A percentile compares a stretch with the other conserved stretches of the same genome.
Evolutionary conservation across 164 flowering plant species (phyloP).

Genomic region (Vitis cinerea): DNA sequence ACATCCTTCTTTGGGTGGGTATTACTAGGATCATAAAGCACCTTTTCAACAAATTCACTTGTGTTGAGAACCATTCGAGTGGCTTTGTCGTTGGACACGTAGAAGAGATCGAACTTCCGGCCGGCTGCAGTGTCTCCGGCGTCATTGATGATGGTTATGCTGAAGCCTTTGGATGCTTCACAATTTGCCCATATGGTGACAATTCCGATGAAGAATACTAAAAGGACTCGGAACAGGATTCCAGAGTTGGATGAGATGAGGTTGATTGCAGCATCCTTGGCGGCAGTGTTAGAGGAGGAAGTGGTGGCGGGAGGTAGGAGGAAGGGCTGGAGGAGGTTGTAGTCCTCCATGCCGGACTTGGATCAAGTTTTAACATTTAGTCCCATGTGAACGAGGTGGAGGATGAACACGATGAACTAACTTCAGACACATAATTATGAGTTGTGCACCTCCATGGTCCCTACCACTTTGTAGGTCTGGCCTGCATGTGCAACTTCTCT

Average conservation of each 20-base stretch:
- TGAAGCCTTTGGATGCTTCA: slow-evolving; percentile 62
- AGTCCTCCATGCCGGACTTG: slow-evolving; percentile 6
- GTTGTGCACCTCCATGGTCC: no score
- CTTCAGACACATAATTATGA: no score
- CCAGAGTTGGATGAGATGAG: not conserved
- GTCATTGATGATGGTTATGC: slow-evolving; percentile 37
- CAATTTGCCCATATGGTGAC: slow-evolving; percentile 52
- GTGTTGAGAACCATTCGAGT: slow-evolving; percentile 38
- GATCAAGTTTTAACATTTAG: not conserved
- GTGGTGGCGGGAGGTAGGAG: slow-evolving; percentile 13
- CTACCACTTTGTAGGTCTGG: no score
- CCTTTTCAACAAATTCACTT: slow-evolving; percentile 28
- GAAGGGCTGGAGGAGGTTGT: slow-evolving; percentile 16
- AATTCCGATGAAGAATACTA: slow-evolving; percentile 22
- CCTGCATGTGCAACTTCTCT: no score
- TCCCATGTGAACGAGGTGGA: no score
- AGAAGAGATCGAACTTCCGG: slow-evolving; percentile 39
- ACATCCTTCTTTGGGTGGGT: slow-evolving; percentile 27
- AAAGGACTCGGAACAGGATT: slow-evolving; percentile 31
- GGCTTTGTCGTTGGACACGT: slow-evolving; percentile 51
- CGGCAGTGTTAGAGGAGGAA: not conserved
- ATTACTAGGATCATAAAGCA: slow-evolving; percentile 31
- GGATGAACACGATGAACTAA: no score
- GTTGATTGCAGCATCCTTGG: not conserved
- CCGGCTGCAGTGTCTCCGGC: slow-evolving; percentile 24